Evolutionary conservation across 768 basidiomycete genomes (phyloP), one percentile per base, ranked within the genome.

Genomic region (Rhodocollybia butyracea): DNA sequence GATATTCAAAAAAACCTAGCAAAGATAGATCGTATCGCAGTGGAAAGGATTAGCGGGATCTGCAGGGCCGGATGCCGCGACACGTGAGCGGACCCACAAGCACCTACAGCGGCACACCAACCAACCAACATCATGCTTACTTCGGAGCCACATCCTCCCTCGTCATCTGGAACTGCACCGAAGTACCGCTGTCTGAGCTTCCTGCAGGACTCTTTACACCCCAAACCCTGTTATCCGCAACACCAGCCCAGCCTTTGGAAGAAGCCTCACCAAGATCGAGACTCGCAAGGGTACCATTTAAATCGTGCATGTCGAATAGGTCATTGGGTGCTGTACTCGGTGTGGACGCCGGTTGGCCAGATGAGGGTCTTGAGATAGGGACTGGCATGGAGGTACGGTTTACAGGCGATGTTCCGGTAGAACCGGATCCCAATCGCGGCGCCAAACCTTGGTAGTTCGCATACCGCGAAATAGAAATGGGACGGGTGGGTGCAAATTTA

Each of bases 221-320:
- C 34, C 30, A 34, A 8, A n/a, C 24, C 32, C 43, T 39, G 17
- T 13, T 6, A 38, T 32, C 45, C 5, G 56, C 57, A 15, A 61
- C 63, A 51, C 61, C 54, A 56, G 60, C 68, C 69, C 60, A 62
- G 85, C 86, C 55, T 91, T 36, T 40, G 2, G 27, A 40, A 19
- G 24, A 31, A 13, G 10, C 39, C 4, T 43, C 41, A 27, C 53
- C 43, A n/a, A 54, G 70, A 59, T 89, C 79, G 15, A 91, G 79
- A 66, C 84, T 89, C 31, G 89, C 87, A 36, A 92, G 75, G 27
- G 85, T 89, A 21, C 86, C 85, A 61, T 88, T 91, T 51, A 92
- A 68, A 68, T 90, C 88, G 36, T 82, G 81, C 60, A 91, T 78
- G 29, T 86, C 84, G 17, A 76, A 73, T 46, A 81, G 81, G 56